Conservation (phyloP, 2,329 filamentous ascomycete genomes). For the Venturia nashicola region DNA sequence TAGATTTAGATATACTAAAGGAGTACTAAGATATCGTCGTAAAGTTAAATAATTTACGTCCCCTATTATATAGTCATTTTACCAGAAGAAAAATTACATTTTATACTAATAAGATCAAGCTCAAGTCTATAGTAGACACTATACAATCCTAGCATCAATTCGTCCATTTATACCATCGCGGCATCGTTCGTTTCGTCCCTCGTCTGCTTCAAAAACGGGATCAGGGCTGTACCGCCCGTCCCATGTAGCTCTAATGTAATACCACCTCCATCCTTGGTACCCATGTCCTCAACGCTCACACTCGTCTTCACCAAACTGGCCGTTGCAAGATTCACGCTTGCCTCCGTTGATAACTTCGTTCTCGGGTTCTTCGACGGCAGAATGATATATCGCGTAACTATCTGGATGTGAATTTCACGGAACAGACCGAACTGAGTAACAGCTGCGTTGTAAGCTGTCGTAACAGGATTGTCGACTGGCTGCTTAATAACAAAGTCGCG, state of each 20-base stretch:
- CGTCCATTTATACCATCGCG: conserved; percentile 14
- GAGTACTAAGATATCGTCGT: no score
- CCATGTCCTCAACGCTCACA: conserved; percentile 34
- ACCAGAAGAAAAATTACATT: no score
- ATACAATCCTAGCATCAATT: no score
- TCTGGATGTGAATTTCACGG: conserved; percentile 39
- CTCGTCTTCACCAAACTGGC: conserved; percentile 18
- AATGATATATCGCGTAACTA: conserved; percentile 42
- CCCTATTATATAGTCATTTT: no score
- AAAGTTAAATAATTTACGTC: no score
- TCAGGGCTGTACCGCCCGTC: conserved; percentile 40
- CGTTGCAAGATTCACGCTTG: conserved; percentile 15
- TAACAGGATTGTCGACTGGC: conserved; percentile 22
- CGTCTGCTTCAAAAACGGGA: conserved; percentile 40
- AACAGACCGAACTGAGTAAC: conserved; percentile 33
- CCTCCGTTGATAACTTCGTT: conserved; percentile 10
- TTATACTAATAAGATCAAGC: no score
- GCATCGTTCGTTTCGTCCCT: conserved; percentile 37
- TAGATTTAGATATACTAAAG: no score
- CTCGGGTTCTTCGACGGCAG: conserved; percentile 22
- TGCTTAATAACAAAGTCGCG: conserved; percentile 29
- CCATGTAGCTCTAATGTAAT: conserved; percentile 30
- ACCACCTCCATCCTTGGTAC: conserved; percentile 19
- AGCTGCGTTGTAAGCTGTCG: conserved; percentile 33
- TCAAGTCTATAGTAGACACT: no score